phyloP scores from a whole-genome alignment of 805 yeast species.

The Zygotorulaspora florentina region DNA sequence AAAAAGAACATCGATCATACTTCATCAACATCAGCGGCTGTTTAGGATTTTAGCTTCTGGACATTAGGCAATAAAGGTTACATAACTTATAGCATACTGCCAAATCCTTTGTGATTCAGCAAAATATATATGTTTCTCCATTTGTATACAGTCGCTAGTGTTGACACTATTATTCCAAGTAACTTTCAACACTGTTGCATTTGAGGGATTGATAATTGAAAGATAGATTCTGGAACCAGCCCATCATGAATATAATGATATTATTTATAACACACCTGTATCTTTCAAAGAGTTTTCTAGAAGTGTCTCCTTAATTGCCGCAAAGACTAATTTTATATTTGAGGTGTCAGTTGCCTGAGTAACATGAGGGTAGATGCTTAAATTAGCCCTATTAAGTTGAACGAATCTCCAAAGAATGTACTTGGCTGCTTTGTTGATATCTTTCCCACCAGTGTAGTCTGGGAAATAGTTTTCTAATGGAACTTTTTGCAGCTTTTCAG shows the following conservation, averaged over 20 bases:
- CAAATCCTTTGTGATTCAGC: too few species aligned
- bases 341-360: conserved; percentile 94
- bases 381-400: conserved; percentile 74
- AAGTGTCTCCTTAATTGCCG: conserved; percentile 77
- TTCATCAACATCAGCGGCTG: conserved; percentile 37
- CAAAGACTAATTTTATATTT: conserved; percentile 79
- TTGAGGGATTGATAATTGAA: too few species aligned
- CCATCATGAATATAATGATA: conserved; percentile 1
- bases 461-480: conserved; percentile 83
- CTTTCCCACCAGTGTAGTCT: conserved; percentile 86
- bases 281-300: conserved; percentile 72
- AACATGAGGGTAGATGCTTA: conserved; percentile 82
- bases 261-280: conserved; percentile 56
- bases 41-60: conserved; percentile 19
- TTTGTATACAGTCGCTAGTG: too few species aligned
- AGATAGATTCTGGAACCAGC: conserved; percentile 7
- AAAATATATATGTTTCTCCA: too few species aligned
- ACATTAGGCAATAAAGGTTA: neutral
- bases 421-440: conserved; percentile 85
- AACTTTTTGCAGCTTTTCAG: conserved; percentile 74
- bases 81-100: too few species aligned
- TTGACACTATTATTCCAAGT: too few species aligned
- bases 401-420: conserved; percentile 88
- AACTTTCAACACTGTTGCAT: too few species aligned
- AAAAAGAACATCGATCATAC: conserved; percentile 38